Conservation (phyloP, 2,329 filamentous ascomycete species). For the Diaporthe aspalathi region DNA sequence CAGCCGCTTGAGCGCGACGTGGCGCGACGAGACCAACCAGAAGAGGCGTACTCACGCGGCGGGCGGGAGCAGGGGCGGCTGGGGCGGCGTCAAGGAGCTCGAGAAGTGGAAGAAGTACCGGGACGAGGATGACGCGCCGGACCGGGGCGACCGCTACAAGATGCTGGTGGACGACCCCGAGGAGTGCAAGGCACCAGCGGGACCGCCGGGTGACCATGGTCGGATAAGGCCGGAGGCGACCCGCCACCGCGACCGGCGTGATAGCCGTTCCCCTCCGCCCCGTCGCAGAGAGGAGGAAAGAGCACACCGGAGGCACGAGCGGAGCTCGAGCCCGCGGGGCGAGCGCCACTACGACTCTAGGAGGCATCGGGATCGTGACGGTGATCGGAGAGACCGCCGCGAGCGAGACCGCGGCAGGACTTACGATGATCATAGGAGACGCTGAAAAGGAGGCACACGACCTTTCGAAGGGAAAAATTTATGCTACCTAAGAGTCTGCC, state of each 20-base stretch:
- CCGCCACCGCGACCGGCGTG: slow-evolving; percentile 8
- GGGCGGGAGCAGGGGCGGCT: slow-evolving; percentile 75
- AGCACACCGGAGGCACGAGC: slow-evolving; percentile 55
- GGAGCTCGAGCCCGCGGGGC: slow-evolving; percentile 50
- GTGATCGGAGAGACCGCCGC: slow-evolving; percentile 37
- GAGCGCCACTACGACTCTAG: slow-evolving; percentile 41
- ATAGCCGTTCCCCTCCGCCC: slow-evolving; percentile 25
- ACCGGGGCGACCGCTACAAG: slow-evolving; percentile 67
- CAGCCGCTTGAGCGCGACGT: slow-evolving; percentile 85
- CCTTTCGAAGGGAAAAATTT: neutral
- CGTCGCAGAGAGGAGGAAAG: slow-evolving; percentile 34
- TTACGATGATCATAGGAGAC: slow-evolving; percentile 43
- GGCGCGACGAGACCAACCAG: slow-evolving; percentile 85
- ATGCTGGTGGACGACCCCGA: slow-evolving; percentile 83
- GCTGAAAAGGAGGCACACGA: neutral
- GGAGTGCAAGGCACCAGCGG: slow-evolving; percentile 64
- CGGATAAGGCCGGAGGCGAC: slow-evolving; percentile 1
- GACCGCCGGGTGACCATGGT: slow-evolving; percentile 9
- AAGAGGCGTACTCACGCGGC: slow-evolving; percentile 70
- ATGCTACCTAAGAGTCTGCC: slow-evolving; percentile 14
- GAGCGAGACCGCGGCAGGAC: slow-evolving; percentile 47
- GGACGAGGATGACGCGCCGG: slow-evolving; percentile 60
- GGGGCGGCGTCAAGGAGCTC: slow-evolving; percentile 87
- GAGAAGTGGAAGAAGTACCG: slow-evolving; percentile 94
- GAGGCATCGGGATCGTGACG: slow-evolving; percentile 45